Conservation (phyloP, 2,329 filamentous ascomycete species). For the Phaeoacremonium minimum region DNA sequence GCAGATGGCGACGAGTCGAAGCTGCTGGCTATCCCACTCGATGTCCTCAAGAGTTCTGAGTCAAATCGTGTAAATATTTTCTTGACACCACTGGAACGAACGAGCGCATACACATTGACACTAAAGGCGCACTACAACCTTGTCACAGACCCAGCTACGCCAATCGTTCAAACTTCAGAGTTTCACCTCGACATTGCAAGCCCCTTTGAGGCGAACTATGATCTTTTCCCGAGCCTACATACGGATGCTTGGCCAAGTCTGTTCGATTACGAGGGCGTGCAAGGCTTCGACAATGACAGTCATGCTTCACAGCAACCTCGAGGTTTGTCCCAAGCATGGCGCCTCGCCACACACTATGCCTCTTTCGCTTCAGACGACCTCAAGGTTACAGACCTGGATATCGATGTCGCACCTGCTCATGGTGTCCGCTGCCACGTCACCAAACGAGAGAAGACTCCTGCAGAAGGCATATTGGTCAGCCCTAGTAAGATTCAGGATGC, state of each 20-base stretch:
- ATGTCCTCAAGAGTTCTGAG: constrained; percentile 40
- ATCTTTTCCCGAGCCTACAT: constrained; percentile 76
- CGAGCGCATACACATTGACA: constrained; percentile 61
- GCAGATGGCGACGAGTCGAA: constrained; percentile 26
- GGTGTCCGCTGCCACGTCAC: constrained; percentile 54
- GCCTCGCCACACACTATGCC: constrained; percentile 65
- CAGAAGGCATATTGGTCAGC: constrained; percentile 43
- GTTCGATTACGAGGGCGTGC: constrained; percentile 59
- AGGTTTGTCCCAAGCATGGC: constrained; percentile 80
- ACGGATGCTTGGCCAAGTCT: constrained; percentile 80
- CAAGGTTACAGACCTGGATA: constrained; percentile 55
- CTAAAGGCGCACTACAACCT: constrained; percentile 76
- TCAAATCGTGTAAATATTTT: constrained; percentile 39
- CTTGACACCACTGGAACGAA: constrained; percentile 45
- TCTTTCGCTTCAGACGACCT: constrained; percentile 76
- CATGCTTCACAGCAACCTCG: constrained; percentile 22
- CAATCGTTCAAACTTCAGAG: constrained; percentile 68
- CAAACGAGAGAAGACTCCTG: constrained; percentile 30
- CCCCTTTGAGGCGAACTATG: constrained; percentile 90
- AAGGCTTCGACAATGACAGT: constrained; percentile 25
- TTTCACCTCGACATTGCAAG: constrained; percentile 70
- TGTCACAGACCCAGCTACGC: constrained; percentile 72
- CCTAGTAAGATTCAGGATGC: constrained; percentile 69
- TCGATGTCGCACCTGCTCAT: constrained; percentile 43
- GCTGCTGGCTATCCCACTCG: constrained; percentile 36